Conservation (phyloP, 192 early-diverging fungal genomes). For the Umbelopsis ramanniana region DNA sequence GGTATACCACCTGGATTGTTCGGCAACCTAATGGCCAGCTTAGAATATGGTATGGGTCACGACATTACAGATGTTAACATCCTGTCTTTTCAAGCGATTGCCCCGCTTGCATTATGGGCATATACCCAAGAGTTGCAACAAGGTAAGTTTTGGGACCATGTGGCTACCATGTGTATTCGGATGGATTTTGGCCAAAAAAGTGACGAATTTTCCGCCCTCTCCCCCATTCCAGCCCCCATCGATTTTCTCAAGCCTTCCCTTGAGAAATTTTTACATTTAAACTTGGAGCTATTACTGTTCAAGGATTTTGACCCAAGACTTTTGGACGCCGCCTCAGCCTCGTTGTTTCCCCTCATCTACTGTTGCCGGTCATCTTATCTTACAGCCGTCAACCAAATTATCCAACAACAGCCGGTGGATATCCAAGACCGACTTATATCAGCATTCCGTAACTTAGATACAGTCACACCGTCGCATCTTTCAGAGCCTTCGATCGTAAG, state of each 20-base stretch:
- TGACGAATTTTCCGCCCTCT: not conserved
- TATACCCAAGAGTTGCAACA: conserved; percentile 48
- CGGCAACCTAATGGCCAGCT: conserved; percentile 58
- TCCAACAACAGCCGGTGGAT: conserved; percentile 49
- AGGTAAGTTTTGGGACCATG: conserved; percentile 29
- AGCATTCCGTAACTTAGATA: conserved; percentile 52
- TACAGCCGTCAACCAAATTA: conserved; percentile 54
- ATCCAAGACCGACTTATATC: conserved; percentile 46
- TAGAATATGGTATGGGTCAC: conserved; percentile 67
- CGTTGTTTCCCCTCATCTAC: conserved; percentile 61
- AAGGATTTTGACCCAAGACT: conserved; percentile 65
- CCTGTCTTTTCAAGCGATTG: conserved; percentile 66
- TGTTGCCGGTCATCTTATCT: conserved; percentile 56
- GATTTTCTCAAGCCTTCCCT: conserved; percentile 45
- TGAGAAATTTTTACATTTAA: conserved; percentile 55
- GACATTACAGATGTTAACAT: conserved; percentile 63
- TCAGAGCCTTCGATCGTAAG: conserved; percentile 36
- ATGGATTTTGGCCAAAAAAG: not conserved
- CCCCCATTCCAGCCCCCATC: conserved; percentile 21
- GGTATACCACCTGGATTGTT: conserved; percentile 53
- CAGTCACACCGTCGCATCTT: conserved; percentile 45
- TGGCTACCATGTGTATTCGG: conserved; percentile 18
- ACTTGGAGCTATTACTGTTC: conserved; percentile 63
- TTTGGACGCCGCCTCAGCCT: conserved; percentile 62
- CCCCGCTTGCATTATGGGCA: conserved; percentile 58